phyloP scores from a whole-genome alignment of 164 flowering plant genomes.

The Vitis vinifera region DNA sequence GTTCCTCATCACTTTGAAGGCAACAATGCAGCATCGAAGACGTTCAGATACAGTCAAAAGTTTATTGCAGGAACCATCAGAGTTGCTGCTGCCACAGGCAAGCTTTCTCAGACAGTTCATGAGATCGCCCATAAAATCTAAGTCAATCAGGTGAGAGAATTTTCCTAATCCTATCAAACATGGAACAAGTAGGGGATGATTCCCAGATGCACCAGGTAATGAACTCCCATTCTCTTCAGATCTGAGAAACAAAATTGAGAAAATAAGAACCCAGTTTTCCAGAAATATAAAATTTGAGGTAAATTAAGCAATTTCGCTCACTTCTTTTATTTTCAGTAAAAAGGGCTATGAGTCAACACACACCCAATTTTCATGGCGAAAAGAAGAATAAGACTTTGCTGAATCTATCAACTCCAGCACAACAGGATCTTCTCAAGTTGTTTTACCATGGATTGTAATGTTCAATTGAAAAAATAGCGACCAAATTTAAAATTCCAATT shows the following conservation, averaged over 20 bases:
- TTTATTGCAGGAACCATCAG: constrained; percentile 32
- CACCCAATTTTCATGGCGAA: neutral
- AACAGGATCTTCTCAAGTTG: too few relatives aligned
- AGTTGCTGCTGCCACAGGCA: constrained; percentile 47
- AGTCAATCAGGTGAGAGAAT: constrained; percentile 78
- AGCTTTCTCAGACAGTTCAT: constrained; percentile 79
- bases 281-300: neutral
- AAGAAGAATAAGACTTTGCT: neutral
- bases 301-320: neutral
- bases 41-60: constrained; percentile 78
- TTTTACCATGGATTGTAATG: too few relatives aligned
- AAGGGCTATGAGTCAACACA: neutral
- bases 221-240: constrained; percentile 29
- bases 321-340: neutral
- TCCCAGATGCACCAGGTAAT: constrained; percentile 31
- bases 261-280: neutral
- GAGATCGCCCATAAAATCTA: constrained; percentile 92
- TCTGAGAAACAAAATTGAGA: constrained; percentile 25
- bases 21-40: constrained; percentile 88
- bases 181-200: constrained; percentile 75
- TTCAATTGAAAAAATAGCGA: too few relatives aligned
- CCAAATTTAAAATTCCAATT: too few relatives aligned
- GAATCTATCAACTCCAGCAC: too few relatives aligned
- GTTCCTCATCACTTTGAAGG: constrained; percentile 91
- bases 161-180: constrained; percentile 88